Evolutionary conservation across 2,329 filamentous ascomycete genomes (phyloP), one percentile per base, ranked within the genome.

Genomic region (Cytospora piceae): DNA sequence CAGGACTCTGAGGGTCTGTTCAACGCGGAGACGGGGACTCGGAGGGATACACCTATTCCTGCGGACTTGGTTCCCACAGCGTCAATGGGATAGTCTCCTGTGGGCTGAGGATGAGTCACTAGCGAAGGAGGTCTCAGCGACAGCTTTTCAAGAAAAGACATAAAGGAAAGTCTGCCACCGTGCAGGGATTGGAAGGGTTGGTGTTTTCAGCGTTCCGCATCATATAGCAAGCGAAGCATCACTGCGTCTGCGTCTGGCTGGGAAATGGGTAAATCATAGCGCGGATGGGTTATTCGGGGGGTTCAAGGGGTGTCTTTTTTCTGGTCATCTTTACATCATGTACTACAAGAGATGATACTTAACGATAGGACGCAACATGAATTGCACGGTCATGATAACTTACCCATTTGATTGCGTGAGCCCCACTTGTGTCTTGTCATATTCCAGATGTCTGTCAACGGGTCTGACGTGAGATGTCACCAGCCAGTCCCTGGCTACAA

Each of bases 11-110:
- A 70, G 61, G 74, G 75, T 20, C 62, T 73, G 3, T 69, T 72
- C 55, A 71, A 74, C n/a, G 61, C 70, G 2, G 71, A 72, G 29
- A 72, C 73, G 22, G 73, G 73, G 27, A 72, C 64, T 31, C 70
- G 74, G 64, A 71, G 73, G 63, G 77, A 79, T 32, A 77, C 76
- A 24, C 77, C 77, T 8, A 74, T 77, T 31, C 76, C 76, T 1
- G 73, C 75, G 7, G 74, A 75, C 54, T 60, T 76, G 58, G 67
- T 73, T 54, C 63, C 66, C 1, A 20, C 42, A 17, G 57, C 55
- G 14, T 39, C 52, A 20, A 9, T 11, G 27, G 42, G 27, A 7
- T 34, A 60, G 17, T 56, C 20, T 32, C 14, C 14, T 27, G 22
- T 22, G n/a, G 29, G n/a, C 9, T 24, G 27, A 17, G n/a, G 46